Evolutionary conservation across 805 yeast genomes (phyloP).

Genomic region (Metschnikowia anglica): DNA sequence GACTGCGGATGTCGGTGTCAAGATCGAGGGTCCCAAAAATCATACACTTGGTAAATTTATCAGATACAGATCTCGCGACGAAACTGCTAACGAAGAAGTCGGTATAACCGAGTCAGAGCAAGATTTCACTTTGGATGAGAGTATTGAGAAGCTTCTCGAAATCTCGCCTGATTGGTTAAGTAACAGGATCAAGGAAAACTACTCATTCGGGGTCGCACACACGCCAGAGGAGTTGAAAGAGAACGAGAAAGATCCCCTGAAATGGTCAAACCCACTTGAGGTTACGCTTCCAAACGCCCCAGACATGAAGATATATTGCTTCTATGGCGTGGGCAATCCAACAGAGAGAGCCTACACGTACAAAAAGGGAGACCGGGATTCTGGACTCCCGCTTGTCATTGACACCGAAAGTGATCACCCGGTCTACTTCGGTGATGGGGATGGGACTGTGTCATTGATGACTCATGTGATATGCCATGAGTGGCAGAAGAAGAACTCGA

Average conservation of each 20-base stretch:
- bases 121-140: constrained; percentile 64
- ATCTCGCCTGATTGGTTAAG: constrained; percentile 77
- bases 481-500: constrained; percentile 68
- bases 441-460: constrained; percentile 87
- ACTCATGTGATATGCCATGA: constrained; percentile 90
- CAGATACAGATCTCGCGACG: constrained; percentile 51
- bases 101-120: constrained; percentile 16
- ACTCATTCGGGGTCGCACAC: constrained; percentile 75
- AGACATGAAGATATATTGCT: constrained; percentile 80
- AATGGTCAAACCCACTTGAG: constrained; percentile 95
- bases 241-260: constrained; percentile 70
- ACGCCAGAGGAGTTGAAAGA: constrained; percentile 54
- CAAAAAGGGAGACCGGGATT: constrained; percentile 56
- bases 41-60: constrained; percentile 73
- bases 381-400: constrained; percentile 65
- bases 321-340: constrained; percentile 96
- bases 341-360: constrained; percentile 93
- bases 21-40: constrained; percentile 24
- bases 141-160: constrained; percentile 63
- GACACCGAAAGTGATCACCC: constrained; percentile 61
- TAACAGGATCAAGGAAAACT: constrained; percentile 62
- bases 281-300: constrained; percentile 93
- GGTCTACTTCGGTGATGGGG: constrained; percentile 87
- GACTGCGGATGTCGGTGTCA: constrained; percentile 20
- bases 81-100: constrained; percentile 25